Evolutionary conservation across 139 green algal species (phyloP).

Genomic region (Nannochloris sp.): DNA sequence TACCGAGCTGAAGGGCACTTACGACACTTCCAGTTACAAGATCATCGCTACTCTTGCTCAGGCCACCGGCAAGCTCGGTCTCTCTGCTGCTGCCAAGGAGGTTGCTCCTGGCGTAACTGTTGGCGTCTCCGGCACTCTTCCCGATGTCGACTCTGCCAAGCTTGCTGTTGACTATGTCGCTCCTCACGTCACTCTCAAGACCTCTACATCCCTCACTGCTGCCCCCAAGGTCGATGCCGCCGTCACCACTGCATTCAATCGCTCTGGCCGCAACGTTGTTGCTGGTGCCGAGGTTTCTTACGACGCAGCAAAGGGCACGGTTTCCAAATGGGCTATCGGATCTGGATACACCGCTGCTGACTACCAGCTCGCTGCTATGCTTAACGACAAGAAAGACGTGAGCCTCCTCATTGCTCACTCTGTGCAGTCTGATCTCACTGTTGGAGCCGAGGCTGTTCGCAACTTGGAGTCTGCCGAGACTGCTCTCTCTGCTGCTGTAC

Average conservation of each 20-base stretch:
- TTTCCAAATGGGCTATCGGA: slow-evolving; percentile 29
- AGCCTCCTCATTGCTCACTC: slow-evolving; percentile 32
- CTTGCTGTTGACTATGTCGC: slow-evolving; percentile 33
- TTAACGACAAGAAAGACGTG: slow-evolving; percentile 26
- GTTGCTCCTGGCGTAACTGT: slow-evolving; percentile 32
- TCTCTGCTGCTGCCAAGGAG: slow-evolving; percentile 24
- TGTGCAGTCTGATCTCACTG: slow-evolving; percentile 11
- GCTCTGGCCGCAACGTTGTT: slow-evolving; percentile 13
- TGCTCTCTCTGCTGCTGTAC: slow-evolving; percentile 1
- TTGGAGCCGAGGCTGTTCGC: slow-evolving; percentile 34
- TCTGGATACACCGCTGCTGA: slow-evolving; percentile 37
- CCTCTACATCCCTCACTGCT: slow-evolving; percentile 20
- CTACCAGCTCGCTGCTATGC: slow-evolving; percentile 29
- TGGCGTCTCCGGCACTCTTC: slow-evolving; percentile 27
- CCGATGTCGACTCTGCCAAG: slow-evolving; percentile 31
- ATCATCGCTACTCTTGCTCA: slow-evolving; percentile 24
- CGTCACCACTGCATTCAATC: slow-evolving; percentile 4
- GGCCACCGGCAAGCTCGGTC: slow-evolving; percentile 29
- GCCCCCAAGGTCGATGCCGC: slow-evolving; percentile 37
- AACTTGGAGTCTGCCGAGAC: slow-evolving; percentile 12
- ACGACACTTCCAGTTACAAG: slow-evolving; percentile 27
- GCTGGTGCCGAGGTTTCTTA: slow-evolving; percentile 31
- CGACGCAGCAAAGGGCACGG: slow-evolving; percentile 33
- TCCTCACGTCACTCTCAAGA: slow-evolving; percentile 38
- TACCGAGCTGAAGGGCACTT: slow-evolving; percentile 32